Evolutionary conservation across 2,329 filamentous ascomycete genomes (phyloP), one percentile per base, ranked within the genome.

Genomic region (Hysterium pulicare): DNA sequence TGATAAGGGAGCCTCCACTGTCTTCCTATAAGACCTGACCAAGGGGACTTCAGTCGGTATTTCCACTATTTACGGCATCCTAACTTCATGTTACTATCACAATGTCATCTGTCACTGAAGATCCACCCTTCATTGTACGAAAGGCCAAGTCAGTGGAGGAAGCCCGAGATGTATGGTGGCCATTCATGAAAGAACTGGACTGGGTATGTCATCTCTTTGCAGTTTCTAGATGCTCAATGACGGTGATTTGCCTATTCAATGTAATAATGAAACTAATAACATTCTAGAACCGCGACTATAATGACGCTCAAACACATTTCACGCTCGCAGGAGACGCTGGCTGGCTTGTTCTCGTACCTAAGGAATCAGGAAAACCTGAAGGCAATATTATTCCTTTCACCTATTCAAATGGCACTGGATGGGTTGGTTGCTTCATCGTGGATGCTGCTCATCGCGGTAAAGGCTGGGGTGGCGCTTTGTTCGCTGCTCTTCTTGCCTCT

Each of bases 371-470:
- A 3, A 57, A 55, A 13, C 52, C 62, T 0, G 49, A 62, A 44
- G 67, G 65, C 16, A 59, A 61, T 45, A 48, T 68, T 20, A 43
- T 62, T 4, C 54, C 59, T 2, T 53, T 66, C 26, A 50, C 55
- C 17, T 67, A 62, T 46, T 46, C 57, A 17, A 69, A 70, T 39
- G 40, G 42, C 23, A 68, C 64, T 1, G 66, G 57, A n/a, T 69
- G 67, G 66, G 47, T 68, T 1, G 64, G 59, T 13, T 64, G 62
- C 52, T 68, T 69, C 59, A 55, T 62, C 37, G 44, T 68, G 41
- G 59, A 61, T 15, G 53, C 47, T 2, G 38, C 49, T 1, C 48
- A 55, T 38, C 58, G 59, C 17, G 62, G 65, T 17, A 48, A 56
- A 15, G 65, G 65, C 2, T 48, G 61, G n/a, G 67, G 66, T 2